Conservation (phyloP, 805 yeast genomes). For the Wickerhamiella spandovensis region DNA sequence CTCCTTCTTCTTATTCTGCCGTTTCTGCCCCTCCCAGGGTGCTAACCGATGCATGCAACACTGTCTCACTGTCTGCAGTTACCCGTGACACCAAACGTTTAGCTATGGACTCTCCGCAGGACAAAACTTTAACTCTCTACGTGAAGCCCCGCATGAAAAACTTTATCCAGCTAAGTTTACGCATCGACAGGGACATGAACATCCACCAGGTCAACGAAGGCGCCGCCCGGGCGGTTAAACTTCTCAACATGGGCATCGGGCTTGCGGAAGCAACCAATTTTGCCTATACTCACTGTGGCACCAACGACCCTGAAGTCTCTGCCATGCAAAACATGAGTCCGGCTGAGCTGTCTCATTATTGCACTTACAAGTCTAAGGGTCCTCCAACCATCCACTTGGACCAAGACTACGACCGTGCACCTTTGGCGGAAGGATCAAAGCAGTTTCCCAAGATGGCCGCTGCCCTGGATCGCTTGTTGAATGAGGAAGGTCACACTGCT, state of each 20-base stretch:
- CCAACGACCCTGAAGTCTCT: neutral
- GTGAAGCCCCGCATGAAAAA: neutral
- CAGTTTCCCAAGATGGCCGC: slow-evolving; percentile 1
- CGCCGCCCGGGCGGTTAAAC: neutral
- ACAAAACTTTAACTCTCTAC: neutral
- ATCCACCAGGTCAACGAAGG: neutral
- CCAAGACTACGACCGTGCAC: neutral
- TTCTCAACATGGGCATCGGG: neutral
- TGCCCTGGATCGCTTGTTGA: neutral
- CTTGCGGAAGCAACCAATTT: neutral
- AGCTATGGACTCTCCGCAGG: neutral
- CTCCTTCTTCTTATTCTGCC: neutral
- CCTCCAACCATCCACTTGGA: neutral
- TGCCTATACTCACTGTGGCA: neutral
- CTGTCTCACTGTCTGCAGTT: neutral
- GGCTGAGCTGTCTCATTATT: neutral
- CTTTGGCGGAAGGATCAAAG: neutral
- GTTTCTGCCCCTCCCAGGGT: neutral
- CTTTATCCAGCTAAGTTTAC: neutral
- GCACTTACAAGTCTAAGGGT: neutral
- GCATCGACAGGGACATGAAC: neutral
- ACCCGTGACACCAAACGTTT: neutral
- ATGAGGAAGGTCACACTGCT: neutral
- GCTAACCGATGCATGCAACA: neutral
- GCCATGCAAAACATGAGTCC: slow-evolving; percentile 1